Base-by-base conservation (phyloP, 768 basidiomycete genomes). In the Auricularia cornea region DNA sequence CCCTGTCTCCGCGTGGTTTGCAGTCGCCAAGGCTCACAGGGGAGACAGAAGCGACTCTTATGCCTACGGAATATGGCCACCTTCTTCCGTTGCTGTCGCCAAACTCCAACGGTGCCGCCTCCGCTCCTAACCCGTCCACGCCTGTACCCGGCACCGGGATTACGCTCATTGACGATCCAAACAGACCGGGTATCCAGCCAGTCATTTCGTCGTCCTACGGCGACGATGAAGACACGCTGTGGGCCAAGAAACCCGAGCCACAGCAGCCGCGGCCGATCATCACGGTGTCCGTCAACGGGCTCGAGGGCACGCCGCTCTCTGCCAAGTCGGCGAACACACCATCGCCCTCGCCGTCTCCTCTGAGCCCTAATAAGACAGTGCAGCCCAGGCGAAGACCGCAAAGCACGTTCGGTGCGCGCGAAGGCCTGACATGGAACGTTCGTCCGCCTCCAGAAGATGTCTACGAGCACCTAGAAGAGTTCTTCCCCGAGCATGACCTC, bases 401-500 rank as follows among this genome's bases (percentile, higher is more conserved):
- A 44, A 88, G 81, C 67, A 85, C 85, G 3, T 89, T 92, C 66
- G 84, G 81, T 16, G 80, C 83, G 65, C 79, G 78, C 60, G 78
- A 81, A 65, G 87, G 85, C 68, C 81, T 83, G 62, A 88, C 89
- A 26, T 97, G 93, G 94, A 90, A 91, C 40, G 86, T 88, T 65
- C 90, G 94, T 69, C 95, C 95, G 31, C 85, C 87, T 54, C 86
- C 94, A 0, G 97, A 98, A 75, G 90, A 91, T 68, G 89, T 99
- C 52, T 93, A 94, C 71, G 90, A 98, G 51, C 86, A 90, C 62
- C 81, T 99, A 8, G 92, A 98, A 68, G 87, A 89, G 65, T 98
- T 92, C 79, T 99, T 99, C 81, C 95, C 96, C 1, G 88, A 90
- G 67, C 92, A 97, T 71, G 94, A 98, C 70, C 84, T 98, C 59